Conservation (phyloP, 2,329 filamentous ascomycete genomes). For the Aurifilum marmelostoma region DNA sequence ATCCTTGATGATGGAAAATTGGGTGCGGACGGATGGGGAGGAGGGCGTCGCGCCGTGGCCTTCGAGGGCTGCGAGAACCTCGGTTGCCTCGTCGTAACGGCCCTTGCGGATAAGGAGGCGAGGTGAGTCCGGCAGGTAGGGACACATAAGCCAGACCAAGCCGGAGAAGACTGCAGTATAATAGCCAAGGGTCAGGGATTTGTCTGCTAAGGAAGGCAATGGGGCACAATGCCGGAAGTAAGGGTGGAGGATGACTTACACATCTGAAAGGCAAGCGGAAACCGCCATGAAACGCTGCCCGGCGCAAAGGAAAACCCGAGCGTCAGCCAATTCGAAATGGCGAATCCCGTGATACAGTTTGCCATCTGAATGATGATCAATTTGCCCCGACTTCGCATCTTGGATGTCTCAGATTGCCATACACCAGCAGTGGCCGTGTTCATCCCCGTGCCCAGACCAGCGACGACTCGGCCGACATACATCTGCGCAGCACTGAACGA, state of each 20-base stretch:
- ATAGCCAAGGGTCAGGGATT: constrained; percentile 34
- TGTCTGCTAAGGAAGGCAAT: constrained; percentile 1
- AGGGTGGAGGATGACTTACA: constrained; percentile 32
- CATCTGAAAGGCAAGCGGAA: constrained; percentile 37
- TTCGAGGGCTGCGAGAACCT: constrained; percentile 34
- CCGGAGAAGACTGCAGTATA: constrained; percentile 40
- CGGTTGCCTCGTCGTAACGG: constrained; percentile 30
- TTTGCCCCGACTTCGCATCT: constrained; percentile 32
- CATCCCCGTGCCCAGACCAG: constrained; percentile 31
- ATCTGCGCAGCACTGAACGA: constrained; percentile 29
- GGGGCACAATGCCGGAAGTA: background rate
- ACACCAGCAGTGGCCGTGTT: constrained; percentile 32
- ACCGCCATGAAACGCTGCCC: constrained; percentile 31
- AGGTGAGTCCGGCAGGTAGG: constrained; percentile 32
- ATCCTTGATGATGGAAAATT: constrained; percentile 42
- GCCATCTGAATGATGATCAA: constrained; percentile 37
- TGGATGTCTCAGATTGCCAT: constrained; percentile 32
- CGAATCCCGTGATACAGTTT: constrained; percentile 43
- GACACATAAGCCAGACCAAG: constrained; percentile 33
- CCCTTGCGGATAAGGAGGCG: constrained; percentile 33
- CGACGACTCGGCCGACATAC: constrained; percentile 30
- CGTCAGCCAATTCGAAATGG: constrained; percentile 39
- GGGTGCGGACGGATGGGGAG: constrained; percentile 35
- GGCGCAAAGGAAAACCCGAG: constrained; percentile 31
- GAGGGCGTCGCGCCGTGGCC: constrained; percentile 36